These are phyloP conservation scores for Mollisiaceae sp. DNA, from an alignment of 2,329 filamentous ascomycete species.

Conservation along the genomic window DNA sequence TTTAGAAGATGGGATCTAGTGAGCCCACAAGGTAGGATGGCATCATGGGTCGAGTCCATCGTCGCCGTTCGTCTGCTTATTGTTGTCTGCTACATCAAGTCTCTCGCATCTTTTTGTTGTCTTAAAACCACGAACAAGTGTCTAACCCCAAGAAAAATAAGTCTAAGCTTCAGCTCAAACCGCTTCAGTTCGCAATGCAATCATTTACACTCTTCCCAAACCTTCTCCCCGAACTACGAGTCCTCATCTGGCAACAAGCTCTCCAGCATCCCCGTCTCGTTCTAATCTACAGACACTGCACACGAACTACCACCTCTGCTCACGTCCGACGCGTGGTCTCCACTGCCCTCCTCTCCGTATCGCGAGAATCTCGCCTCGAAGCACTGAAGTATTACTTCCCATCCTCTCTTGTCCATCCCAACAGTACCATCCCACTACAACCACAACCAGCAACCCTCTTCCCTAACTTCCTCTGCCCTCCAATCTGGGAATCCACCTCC, in stretches of 20 bases:
- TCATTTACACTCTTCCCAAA: constrained; percentile 20
- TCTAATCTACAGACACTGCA: constrained; percentile 18
- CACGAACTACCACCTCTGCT: neutral
- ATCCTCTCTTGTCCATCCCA: neutral
- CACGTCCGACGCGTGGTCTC: constrained; percentile 2
- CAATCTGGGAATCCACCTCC: neutral
- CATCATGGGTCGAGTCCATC: neutral
- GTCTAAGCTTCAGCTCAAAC: neutral
- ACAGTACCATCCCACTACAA: neutral
- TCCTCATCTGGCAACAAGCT: constrained; percentile 20
- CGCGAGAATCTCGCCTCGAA: constrained; percentile 23
- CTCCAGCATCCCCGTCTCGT: constrained; percentile 21
- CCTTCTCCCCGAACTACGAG: constrained; percentile 20
- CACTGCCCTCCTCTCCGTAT: constrained; percentile 19
- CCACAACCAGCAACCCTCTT: neutral
- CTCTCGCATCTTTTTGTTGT: neutral
- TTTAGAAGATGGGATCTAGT: neutral
- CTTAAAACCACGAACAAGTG: neutral
- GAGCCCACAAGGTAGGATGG: neutral
- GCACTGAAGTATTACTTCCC: constrained; percentile 17
- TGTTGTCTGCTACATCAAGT: neutral
- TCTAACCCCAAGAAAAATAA: neutral
- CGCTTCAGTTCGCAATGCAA: constrained; percentile 1
- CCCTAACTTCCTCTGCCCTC: neutral
- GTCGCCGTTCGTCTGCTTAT: neutral